Conservation (phyloP, 345 rosid genomes). For the Gossypium herbaceum region DNA sequence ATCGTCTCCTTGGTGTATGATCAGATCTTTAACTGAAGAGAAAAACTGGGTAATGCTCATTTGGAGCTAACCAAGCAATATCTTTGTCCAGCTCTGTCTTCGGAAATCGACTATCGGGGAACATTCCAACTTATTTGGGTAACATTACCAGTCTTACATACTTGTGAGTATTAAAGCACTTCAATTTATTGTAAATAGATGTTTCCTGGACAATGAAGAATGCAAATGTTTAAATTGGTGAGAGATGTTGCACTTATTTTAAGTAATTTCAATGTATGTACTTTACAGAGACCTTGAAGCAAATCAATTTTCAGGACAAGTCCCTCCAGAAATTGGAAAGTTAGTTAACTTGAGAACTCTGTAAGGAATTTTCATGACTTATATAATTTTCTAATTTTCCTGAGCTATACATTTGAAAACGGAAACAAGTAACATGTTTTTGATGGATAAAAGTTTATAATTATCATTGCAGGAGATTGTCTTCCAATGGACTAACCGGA, state of each 20-base stretch:
- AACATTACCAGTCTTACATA: slow-evolving; percentile 40
- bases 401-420: not conserved
- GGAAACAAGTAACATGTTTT: not conserved
- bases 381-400: not conserved
- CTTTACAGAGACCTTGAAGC: slow-evolving; percentile 54
- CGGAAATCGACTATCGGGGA: slow-evolving; percentile 55
- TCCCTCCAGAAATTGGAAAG: slow-evolving; percentile 55
- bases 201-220: not conserved
- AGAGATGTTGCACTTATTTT: not conserved
- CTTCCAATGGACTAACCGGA: slow-evolving; percentile 45
- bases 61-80: not conserved
- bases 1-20: slow-evolving; percentile 14
- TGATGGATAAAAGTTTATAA: not conserved
- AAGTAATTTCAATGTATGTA: slow-evolving; percentile 2
- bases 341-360: slow-evolving; percentile 40
- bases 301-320: slow-evolving; percentile 50
- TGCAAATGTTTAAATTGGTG: not conserved
- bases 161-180: slow-evolving; percentile 35
- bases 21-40: not conserved
- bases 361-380: slow-evolving; percentile 34
- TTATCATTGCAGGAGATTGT: slow-evolving; percentile 30
- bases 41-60: not conserved
- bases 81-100: slow-evolving; percentile 39
- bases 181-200: not conserved
- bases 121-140: slow-evolving; percentile 49